Evolutionary conservation across 2,329 filamentous ascomycete genomes (phyloP).

Genomic region (Lecanosticta acicola): DNA sequence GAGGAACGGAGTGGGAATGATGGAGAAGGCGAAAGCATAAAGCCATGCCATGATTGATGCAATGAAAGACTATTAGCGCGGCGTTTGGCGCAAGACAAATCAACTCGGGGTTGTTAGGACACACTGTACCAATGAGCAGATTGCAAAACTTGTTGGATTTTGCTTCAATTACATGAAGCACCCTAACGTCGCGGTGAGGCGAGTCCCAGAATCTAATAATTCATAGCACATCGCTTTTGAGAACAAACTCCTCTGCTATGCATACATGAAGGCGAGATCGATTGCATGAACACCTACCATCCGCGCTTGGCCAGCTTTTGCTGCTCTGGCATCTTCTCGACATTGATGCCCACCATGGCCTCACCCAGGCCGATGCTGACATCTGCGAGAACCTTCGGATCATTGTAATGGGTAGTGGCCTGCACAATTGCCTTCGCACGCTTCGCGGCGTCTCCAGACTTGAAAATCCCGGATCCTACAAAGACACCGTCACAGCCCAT

Average conservation of each 20-base stretch:
- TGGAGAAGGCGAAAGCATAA: conserved; percentile 33
- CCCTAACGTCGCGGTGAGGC: background rate
- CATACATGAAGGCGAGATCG: background rate
- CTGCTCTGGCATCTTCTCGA: conserved; percentile 65
- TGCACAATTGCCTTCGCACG: conserved; percentile 91
- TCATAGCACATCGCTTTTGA: background rate
- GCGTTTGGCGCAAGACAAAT: background rate
- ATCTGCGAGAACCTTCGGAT: conserved; percentile 78
- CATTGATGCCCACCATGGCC: conserved; percentile 96
- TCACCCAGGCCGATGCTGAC: conserved; percentile 87
- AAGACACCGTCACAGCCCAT: conserved; percentile 97
- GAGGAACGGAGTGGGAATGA: conserved; percentile 75
- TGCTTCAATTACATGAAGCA: background rate
- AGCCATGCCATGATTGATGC: background rate
- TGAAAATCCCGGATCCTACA: conserved; percentile 95
- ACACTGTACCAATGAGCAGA: too few relatives aligned
- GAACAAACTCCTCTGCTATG: conserved; percentile 8
- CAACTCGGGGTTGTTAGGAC: too few relatives aligned
- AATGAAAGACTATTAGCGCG: background rate
- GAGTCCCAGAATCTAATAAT: background rate
- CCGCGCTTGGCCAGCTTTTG: conserved; percentile 82
- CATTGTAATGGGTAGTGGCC: conserved; percentile 84
- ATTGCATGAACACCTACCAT: conserved; percentile 52
- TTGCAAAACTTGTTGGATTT: too few relatives aligned
- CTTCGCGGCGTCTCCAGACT: conserved; percentile 84